Base-by-base conservation (phyloP, 1,139 yeast species). In the Suhomyces ambrosiae region DNA sequence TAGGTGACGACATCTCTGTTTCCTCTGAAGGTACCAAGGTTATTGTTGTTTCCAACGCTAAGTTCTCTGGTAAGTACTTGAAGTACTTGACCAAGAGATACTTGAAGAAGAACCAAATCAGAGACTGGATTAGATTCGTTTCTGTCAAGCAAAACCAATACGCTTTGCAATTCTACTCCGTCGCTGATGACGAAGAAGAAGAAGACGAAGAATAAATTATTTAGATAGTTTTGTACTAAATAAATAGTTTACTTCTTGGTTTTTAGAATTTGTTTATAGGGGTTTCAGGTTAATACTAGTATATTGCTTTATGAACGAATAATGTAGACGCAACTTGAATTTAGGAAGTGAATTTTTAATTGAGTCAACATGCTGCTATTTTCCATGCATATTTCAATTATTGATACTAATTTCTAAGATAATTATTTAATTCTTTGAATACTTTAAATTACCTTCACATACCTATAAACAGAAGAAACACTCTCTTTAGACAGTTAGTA, bases 51-150 rank as follows among this genome's bases (percentile, higher is more conserved):
- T 79, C 97, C 56, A 80, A 85, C 76, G 76, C 95, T 75, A 85
- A 88, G 79, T 92, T 94, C 92, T 89, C 97, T 60, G 99, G 99
- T 79, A 92, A 94, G 80, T 92, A 92, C 95, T 86, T 89, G 74
- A 92, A 92, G 82, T 92, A 90, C 92, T 81, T 92, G 72, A 87
- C 97, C 68, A 92, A 92, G 89, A 90, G 95, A 83, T 92, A 88
- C 94, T 87, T 92, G 76, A 92, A 92, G 96, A 92, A 92, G 88
- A 88, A 89, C 94, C 95, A 87, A 78, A 86, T 90, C 80, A 86
- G 94, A 81, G 98, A 92, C 81, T 92, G 98, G 98, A 89, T 94
- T 76, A 94, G 98, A 84, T 92, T 94, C 67, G 96, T 92, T 60
- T 86, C 98, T 58, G 82, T 86, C 68, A 85, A 89, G 80, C 88